Base-by-base conservation (phyloP, 2,329 filamentous ascomycete species). In the Fusarium falciforme region DNA sequence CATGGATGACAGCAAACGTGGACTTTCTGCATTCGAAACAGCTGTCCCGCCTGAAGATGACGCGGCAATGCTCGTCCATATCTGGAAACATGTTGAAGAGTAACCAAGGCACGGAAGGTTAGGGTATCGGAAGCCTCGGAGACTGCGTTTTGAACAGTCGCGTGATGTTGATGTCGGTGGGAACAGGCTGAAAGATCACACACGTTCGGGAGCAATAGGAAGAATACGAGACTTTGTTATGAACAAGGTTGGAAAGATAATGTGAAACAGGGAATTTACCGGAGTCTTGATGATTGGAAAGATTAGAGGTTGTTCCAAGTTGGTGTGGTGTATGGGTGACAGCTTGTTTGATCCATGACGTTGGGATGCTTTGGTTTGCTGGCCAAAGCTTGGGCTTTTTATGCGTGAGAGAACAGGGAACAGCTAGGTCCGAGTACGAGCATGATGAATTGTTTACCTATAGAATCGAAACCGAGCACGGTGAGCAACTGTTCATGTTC, bases 301-400 rank as follows among this genome's bases (percentile, higher is more conserved):
- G 57, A 58, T 64, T 59, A 54, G 61, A 64, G 67, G 67, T 73
- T 38, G 22, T 25, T 57, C 54, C 57, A 42, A 40, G 38, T 38
- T 33, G 20, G 54, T 57, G 25, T 38, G 54, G 33, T 36, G 54
- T 40, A n/a, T 57, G 20, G 33, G 27, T 52, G 58, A 49, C 38
- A 68, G 20, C 22, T 64, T 67, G 64, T 57, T 44, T 66, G 29
- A 35, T 35, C 59, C 44, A 73, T 73, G 71, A 59, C 57, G 36
- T 42, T 58, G 16, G 17, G 17, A 20, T 29, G 14, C 35, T 14
- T 4, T n/a, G 9, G 10, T 20, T 36, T 42, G 36, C 16, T 20
- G 57, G 35, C 35, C 35, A 40, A 29, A 40, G 57, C 57, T 59
- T 40, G 17, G 57, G 12, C 14, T 31, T 22, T 6, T 20, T 27